These are phyloP conservation scores for Bimuria novae-zelandiae DNA, from an alignment of 2,329 filamentous ascomycete species.

Conservation along the genomic window DNA sequence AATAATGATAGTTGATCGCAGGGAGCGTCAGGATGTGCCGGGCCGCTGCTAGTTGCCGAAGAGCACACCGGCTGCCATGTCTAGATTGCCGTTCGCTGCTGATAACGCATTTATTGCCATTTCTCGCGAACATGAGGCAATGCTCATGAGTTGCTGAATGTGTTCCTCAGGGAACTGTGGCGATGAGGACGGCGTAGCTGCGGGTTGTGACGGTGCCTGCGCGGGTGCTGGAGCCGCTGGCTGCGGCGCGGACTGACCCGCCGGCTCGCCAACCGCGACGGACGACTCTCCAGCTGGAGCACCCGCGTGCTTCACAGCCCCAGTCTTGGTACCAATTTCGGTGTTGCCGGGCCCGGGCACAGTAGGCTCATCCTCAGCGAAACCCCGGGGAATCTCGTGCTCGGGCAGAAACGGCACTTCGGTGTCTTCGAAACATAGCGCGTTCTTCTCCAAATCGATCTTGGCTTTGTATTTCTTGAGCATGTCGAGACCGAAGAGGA, in stretches of 20 bases:
- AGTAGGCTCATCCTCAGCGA: constrained; percentile 79
- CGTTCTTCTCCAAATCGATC: constrained; percentile 85
- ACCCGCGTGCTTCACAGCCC: constrained; percentile 67
- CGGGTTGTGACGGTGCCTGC: not conserved
- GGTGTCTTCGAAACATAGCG: constrained; percentile 83
- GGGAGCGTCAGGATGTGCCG: not conserved
- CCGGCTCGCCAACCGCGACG: constrained; percentile 16
- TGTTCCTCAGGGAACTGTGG: not conserved
- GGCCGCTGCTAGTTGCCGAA: not conserved
- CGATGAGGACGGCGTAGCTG: not conserved
- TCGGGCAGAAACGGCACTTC: constrained; percentile 91
- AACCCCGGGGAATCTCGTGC: constrained; percentile 86
- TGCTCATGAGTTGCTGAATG: constrained; percentile 4
- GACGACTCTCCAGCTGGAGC: constrained; percentile 39
- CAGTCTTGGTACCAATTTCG: constrained; percentile 80
- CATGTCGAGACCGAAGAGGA: constrained; percentile 94
- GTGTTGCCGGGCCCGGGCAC: constrained; percentile 87
- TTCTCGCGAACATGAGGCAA: not conserved
- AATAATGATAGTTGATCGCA: too few species aligned
- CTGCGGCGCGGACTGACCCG: not conserved
- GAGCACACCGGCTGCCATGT: not conserved
- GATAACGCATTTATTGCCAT: not conserved
- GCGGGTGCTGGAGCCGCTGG: not conserved
- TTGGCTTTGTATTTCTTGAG: constrained; percentile 92
- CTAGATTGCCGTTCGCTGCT: constrained; percentile 2